Percentiles rank a stretch among this genome's conserved stretches.
Conservation (phyloP, 192 early-diverging fungal species). For the Oehlia diaphana region DNA sequence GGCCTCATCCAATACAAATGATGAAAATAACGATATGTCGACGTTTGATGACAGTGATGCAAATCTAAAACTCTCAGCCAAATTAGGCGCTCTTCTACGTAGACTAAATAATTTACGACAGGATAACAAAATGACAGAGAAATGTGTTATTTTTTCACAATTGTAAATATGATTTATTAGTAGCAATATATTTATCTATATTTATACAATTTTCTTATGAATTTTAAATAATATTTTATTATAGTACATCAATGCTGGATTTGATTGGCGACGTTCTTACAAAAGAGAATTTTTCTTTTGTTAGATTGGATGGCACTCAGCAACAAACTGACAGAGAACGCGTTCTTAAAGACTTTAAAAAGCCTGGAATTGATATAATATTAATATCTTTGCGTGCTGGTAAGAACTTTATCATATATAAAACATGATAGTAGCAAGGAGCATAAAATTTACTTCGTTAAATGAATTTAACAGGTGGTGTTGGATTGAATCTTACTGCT, state of each 20-base stretch:
- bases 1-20: not conserved
- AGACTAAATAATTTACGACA: slow-evolving; percentile 36
- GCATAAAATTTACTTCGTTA: not conserved
- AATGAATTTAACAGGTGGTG: slow-evolving; percentile 39
- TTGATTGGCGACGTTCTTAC: slow-evolving; percentile 60
- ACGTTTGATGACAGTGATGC: not conserved
- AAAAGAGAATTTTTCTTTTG: slow-evolving; percentile 57
- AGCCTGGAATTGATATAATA: slow-evolving; percentile 57
- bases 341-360: slow-evolving; percentile 63
- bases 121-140: slow-evolving; percentile 40
- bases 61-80: slow-evolving; percentile 44
- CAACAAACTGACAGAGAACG: slow-evolving; percentile 58
- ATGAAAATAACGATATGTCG: not conserved
- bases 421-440: not conserved
- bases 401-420: not conserved
- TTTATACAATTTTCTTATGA: not conserved
- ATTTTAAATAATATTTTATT: not conserved
- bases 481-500: slow-evolving; percentile 76
- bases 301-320: slow-evolving; percentile 82
- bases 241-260: slow-evolving; percentile 73
- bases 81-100: slow-evolving; percentile 49
- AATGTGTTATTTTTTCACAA: slow-evolving; percentile 94
- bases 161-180: slow-evolving; percentile 40
- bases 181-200: no score
- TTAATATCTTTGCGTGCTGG: slow-evolving; percentile 59